Evolutionary conservation across 2,329 filamentous ascomycete genomes (phyloP), one percentile per base, ranked within the genome.

Genomic region (Cladosporium sphaerospermum): DNA sequence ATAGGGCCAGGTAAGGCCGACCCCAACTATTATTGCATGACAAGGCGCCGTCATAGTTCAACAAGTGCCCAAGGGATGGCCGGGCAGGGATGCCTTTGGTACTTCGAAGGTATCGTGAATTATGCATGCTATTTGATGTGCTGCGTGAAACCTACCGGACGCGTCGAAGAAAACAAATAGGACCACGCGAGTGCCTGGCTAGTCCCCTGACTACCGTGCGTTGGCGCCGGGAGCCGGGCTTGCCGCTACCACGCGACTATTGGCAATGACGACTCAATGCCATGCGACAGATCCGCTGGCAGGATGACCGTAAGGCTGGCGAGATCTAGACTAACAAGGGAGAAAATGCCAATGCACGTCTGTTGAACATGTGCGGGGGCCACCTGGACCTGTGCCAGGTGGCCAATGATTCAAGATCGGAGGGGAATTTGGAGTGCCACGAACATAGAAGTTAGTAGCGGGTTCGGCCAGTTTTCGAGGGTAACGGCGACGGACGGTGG

Each of bases 321-420:
- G 5, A 19, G 31, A 23, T 11, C 13, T 42, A n/a, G 19, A 42
- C 13, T 13, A 42, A 8, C 14, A 11, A 13, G 41, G 8, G n/a
- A 23, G 13, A 18, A 32, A 6, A 44, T 42, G 39, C 9, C 11
- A 40, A 44, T 51, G 39, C 47, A 23, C 47, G 11, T 23, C 36
- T 36, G 47, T 51, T 51, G 47, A 51, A 36, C 23, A 41, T 19
- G 37, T 33, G 46, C 37, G 14, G 14, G 33, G 23, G 23, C 23
- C 23, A 28, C 23, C 23, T 28, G 23, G 23, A 28, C 23, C 23
- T 28, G 23, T 28, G 23, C 5, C 23, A 28, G 23, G 23, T 7
- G 23, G 3, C 23, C 23, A 7, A 5, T 28, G 23, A 28, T 28
- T 28, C 23, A 5, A 47, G 10, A 23, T 16, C 18, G n/a, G 11